phyloP scores from a whole-genome alignment of 2,329 filamentous ascomycete genomes.

The Xylariales sp. region DNA sequence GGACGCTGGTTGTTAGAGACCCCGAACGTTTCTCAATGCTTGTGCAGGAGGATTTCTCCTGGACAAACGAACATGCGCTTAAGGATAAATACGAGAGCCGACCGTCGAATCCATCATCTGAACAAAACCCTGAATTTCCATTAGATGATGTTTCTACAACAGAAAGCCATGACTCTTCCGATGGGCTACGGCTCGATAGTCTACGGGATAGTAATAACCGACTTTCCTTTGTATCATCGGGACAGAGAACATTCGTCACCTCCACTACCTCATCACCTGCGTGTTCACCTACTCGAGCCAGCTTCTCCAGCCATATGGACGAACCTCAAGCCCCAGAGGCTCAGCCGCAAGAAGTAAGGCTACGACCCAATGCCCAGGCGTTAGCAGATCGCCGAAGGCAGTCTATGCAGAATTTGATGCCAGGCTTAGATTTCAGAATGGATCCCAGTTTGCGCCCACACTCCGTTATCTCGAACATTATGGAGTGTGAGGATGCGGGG shows the following conservation, averaged over 20 bases:
- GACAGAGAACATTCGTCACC: constrained; percentile 55
- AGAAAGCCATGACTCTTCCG: constrained; percentile 53
- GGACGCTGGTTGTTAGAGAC: constrained; percentile 43
- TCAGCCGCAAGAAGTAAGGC: constrained; percentile 30
- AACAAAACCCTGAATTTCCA: constrained; percentile 33
- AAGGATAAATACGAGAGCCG: constrained; percentile 21
- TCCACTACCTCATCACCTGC: constrained; percentile 55
- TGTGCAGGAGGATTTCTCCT: constrained; percentile 30
- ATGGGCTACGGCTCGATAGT: constrained; percentile 54
- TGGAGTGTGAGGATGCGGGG: no score
- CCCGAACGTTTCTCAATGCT: constrained; percentile 40
- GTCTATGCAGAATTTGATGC: constrained; percentile 44
- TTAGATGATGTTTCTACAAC: constrained; percentile 53
- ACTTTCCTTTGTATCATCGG: constrained; percentile 56
- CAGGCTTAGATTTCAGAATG: constrained; percentile 35
- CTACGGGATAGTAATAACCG: constrained; percentile 48
- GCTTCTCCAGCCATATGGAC: constrained; percentile 37
- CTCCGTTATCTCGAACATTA: constrained; percentile 14
- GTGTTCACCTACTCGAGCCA: constrained; percentile 50
- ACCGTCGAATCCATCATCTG: constrained; percentile 19
- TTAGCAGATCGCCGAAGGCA: constrained; percentile 47
- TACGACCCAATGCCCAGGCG: constrained; percentile 48
- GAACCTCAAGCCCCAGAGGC: constrained; percentile 22
- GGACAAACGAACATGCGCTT: constrained; percentile 21
- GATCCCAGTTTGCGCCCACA: constrained; percentile 20